Conservation (phyloP, 1,284 basidiomycete genomes). For the Violaceomyces palustris region DNA sequence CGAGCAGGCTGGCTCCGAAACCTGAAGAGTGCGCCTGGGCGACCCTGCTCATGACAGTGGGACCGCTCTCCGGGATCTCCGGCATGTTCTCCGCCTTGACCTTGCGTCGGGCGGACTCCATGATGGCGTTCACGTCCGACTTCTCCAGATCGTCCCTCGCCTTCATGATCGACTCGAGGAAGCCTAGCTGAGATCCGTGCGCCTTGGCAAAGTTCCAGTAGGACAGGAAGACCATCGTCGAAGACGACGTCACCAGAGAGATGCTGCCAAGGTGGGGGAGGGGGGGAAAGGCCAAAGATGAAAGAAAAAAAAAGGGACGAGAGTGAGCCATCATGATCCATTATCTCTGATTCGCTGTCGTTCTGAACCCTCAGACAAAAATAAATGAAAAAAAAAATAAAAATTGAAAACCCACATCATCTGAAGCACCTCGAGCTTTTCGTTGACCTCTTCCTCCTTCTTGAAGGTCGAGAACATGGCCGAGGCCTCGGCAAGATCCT, state of each 20-base stretch:
- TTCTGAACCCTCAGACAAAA: neutral
- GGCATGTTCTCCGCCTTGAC: constrained; percentile 58
- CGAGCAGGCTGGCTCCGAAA: constrained; percentile 18
- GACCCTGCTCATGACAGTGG: constrained; percentile 44
- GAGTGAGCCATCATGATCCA: too few relatives aligned
- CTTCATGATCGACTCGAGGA: constrained; percentile 84
- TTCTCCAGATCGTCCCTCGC: constrained; percentile 86
- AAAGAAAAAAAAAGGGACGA: neutral
- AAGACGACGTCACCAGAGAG: constrained; percentile 78
- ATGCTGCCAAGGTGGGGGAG: constrained; percentile 60
- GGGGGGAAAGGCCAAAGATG: neutral
- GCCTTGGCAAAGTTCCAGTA: constrained; percentile 89
- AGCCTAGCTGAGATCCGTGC: constrained; percentile 85
- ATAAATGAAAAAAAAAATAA: neutral
- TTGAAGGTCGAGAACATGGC: constrained; percentile 78
- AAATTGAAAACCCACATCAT: constrained; percentile 49
- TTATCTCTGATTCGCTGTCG: too few relatives aligned
- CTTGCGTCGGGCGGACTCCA: constrained; percentile 89
- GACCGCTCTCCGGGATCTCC: constrained; percentile 38
- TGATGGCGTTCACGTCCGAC: constrained; percentile 77
- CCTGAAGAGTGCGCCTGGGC: constrained; percentile 29
- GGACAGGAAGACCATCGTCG: constrained; percentile 88
- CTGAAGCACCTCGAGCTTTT: constrained; percentile 80
- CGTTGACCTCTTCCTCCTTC: constrained; percentile 71
- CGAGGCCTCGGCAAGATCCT: constrained; percentile 73